Conservation (phyloP, 225 moss, liverwort and hornwort genomes). For the Sphagnum contortum region DNA sequence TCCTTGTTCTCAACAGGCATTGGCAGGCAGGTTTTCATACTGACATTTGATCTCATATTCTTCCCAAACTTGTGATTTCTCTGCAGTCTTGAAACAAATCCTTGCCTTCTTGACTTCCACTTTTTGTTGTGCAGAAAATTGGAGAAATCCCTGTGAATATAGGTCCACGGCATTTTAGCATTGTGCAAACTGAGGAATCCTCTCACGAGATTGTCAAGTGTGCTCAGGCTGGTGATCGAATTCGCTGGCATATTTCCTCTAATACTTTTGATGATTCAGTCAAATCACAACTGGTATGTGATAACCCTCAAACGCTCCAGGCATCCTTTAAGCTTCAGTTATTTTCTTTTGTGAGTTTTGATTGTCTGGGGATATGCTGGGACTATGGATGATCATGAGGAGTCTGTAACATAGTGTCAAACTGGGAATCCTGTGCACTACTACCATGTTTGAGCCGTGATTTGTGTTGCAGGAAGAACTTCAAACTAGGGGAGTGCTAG, state of each 20-base stretch:
- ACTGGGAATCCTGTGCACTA: too few relatives aligned
- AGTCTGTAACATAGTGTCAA: too few relatives aligned
- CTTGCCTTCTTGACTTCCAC: too few relatives aligned
- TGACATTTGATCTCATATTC: too few relatives aligned
- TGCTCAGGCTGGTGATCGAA: conserved; percentile 60
- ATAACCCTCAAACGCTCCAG: too few relatives aligned
- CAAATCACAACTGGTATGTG: conserved; percentile 50
- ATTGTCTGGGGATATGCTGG: too few relatives aligned
- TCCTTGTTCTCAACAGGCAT: conserved; percentile 64
- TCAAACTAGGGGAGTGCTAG: conserved; percentile 58
- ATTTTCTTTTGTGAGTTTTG: too few relatives aligned
- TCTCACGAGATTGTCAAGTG: conserved; percentile 27
- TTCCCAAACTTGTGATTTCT: too few relatives aligned
- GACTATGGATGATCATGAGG: too few relatives aligned
- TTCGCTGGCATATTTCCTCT: conserved; percentile 73
- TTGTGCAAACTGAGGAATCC: conserved; percentile 30
- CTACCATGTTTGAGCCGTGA: too few relatives aligned
- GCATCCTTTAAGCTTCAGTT: too few relatives aligned
- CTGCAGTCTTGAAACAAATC: too few relatives aligned
- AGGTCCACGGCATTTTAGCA: conserved; percentile 72
- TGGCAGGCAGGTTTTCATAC: conserved; percentile 53
- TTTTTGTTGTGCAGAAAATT: conserved; percentile 59
- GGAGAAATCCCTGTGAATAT: conserved; percentile 75
- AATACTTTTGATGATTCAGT: conserved; percentile 36
- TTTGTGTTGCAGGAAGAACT: conserved; percentile 42